Conservation (phyloP, 371 early-diverging fungal species). For the Lichtheimia ornata region DNA sequence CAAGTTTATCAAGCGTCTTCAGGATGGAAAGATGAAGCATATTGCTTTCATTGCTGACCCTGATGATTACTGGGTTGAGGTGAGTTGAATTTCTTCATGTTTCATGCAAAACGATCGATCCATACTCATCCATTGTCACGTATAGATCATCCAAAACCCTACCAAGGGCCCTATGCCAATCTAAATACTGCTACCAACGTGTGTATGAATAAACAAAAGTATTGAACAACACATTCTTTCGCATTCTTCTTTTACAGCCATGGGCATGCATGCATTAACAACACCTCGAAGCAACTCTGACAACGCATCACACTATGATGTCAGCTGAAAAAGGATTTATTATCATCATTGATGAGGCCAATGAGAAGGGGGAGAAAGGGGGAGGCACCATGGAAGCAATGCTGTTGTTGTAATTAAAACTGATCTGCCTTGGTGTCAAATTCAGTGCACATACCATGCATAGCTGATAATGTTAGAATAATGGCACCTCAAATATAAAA, state of each 20-base stretch:
- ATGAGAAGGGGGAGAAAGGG: no score
- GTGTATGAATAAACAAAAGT: no score
- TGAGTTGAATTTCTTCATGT: constrained; percentile 7
- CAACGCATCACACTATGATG: no score
- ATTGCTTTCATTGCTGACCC: constrained; percentile 90
- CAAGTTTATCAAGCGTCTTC: constrained; percentile 75
- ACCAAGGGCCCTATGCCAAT: constrained; percentile 11
- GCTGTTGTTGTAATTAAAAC: constrained; percentile 1
- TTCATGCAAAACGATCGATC: not conserved
- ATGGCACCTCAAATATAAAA: not conserved
- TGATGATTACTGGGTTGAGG: constrained; percentile 86
- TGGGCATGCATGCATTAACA: no score
- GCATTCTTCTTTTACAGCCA: no score
- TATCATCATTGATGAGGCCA: no score
- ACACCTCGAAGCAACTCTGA: no score
- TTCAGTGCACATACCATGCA: constrained; percentile 1
- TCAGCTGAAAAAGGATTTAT: no score
- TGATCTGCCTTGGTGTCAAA: not conserved
- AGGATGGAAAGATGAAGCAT: constrained; percentile 80
- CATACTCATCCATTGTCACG: not conserved
- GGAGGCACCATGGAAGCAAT: no score
- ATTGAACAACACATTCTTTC: no score
- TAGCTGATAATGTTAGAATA: constrained; percentile 1
- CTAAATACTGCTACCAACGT: constrained; percentile 1
- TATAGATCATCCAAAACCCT: constrained; percentile 29